These are phyloP conservation scores for Microbotryum lychnidis-dioicae DNA, from an alignment of 1,284 basidiomycete species.

Conservation along the genomic window DNA sequence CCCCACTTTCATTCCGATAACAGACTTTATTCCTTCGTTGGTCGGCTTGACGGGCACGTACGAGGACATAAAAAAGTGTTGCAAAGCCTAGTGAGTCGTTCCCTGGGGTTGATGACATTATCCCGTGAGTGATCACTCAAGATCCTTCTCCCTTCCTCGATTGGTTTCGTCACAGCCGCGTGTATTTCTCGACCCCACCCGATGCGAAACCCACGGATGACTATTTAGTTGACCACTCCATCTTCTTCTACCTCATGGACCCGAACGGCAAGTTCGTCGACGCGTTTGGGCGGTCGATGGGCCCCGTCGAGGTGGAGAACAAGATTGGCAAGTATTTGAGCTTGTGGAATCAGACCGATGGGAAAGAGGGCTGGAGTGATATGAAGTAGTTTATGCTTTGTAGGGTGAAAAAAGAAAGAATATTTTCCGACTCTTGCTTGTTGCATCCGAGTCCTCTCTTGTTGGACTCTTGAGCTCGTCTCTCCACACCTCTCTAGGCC, in stretches of 20 bases:
- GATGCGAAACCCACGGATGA: constrained; percentile 63
- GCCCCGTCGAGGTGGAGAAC: constrained; percentile 56
- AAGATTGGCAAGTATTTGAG: constrained; percentile 49
- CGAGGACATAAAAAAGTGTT: constrained; percentile 73
- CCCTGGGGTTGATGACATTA: background rate
- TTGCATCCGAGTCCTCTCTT: too few relatives aligned
- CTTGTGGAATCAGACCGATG: constrained; percentile 43
- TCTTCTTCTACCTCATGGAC: constrained; percentile 88
- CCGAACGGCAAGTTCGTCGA: constrained; percentile 90
- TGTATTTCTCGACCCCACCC: constrained; percentile 97
- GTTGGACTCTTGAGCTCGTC: too few relatives aligned
- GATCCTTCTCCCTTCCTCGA: background rate
- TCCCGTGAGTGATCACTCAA: background rate
- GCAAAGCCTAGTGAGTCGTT: constrained; percentile 63
- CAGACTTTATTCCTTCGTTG: constrained; percentile 86
- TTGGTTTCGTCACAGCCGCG: constrained; percentile 47
- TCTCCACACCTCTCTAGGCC: too few relatives aligned
- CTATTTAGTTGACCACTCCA: constrained; percentile 83
- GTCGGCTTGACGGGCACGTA: constrained; percentile 83
- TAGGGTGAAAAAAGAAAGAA: background rate
- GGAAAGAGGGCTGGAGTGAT: constrained; percentile 19
- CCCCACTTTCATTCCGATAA: background rate
- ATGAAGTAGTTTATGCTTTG: background rate
- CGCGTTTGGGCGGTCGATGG: constrained; percentile 82
- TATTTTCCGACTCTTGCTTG: too few relatives aligned